Conservation (phyloP, 2,329 filamentous ascomycete species). For the Thielaviopsis ethacetica region DNA sequence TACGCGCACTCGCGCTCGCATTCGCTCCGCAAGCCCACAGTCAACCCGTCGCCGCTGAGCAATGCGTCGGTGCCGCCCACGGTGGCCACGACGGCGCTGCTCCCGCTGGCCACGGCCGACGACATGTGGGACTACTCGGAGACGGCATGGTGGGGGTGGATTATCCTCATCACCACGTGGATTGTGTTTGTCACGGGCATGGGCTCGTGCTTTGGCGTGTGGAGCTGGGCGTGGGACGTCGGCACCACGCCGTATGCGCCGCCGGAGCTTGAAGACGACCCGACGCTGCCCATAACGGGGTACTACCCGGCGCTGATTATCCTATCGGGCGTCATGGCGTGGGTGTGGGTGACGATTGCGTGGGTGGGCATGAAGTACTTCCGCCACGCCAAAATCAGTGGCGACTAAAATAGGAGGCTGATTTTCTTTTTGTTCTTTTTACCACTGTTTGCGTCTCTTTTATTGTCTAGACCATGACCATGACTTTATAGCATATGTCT, state of each 20-base stretch:
- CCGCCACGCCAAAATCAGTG: slow-evolving; percentile 78
- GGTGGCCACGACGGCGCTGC: slow-evolving; percentile 15
- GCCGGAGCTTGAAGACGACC: slow-evolving; percentile 87
- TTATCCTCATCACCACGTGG: slow-evolving; percentile 82
- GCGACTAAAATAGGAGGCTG: slow-evolving; percentile 28
- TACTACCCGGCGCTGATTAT: slow-evolving; percentile 95
- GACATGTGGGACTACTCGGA: slow-evolving; percentile 77
- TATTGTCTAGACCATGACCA: not conserved
- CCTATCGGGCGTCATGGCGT: slow-evolving; percentile 90
- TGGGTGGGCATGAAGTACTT: slow-evolving; percentile 99
- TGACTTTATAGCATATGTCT: not conserved
- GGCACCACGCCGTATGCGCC: slow-evolving; percentile 91
- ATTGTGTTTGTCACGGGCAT: slow-evolving; percentile 91
- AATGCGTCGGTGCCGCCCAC: slow-evolving; percentile 5
- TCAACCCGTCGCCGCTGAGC: slow-evolving; percentile 3
- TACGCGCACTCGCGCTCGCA: not conserved
- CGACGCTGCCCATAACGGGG: slow-evolving; percentile 83
- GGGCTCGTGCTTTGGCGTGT: slow-evolving; percentile 85
- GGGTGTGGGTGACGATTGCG: slow-evolving; percentile 95
- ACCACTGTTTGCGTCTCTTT: not conserved
- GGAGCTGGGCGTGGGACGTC: slow-evolving; percentile 99
- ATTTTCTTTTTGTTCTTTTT: not conserved
- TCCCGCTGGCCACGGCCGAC: slow-evolving; percentile 30
- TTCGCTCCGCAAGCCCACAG: slow-evolving; percentile 3
- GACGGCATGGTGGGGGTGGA: slow-evolving; percentile 97